phyloP scores from a whole-genome alignment of 2,329 filamentous ascomycete species.

The Penicillium olsonii region DNA sequence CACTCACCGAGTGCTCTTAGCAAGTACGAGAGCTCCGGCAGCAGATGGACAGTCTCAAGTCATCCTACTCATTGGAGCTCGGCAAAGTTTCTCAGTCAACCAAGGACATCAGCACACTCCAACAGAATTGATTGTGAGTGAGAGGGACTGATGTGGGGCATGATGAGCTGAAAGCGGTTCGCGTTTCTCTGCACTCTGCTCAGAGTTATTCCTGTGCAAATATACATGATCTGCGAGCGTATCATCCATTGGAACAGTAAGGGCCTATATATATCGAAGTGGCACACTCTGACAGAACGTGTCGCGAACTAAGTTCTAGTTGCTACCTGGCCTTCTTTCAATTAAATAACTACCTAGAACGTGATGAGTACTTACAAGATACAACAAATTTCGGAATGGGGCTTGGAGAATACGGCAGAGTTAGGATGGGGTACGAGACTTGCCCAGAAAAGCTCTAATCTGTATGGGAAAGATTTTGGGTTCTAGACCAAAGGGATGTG shows the following conservation, averaged over 20 bases:
- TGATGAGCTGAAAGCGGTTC: background rate
- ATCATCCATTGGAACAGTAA: background rate
- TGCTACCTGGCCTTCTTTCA: no score
- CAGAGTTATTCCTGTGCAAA: background rate
- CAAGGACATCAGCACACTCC: constrained; percentile 12
- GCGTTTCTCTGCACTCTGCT: background rate
- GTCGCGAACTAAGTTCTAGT: no score
- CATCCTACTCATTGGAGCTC: background rate
- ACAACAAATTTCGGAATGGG: no score
- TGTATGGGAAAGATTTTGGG: no score
- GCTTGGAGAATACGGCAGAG: no score
- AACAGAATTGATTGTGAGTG: background rate
- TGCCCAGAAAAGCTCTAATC: no score
- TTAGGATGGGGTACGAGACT: no score
- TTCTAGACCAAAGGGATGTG: no score
- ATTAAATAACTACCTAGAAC: no score
- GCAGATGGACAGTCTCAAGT: constrained; percentile 1
- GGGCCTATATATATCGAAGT: background rate
- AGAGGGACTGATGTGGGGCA: background rate
- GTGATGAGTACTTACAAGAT: no score
- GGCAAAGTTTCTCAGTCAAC: constrained; percentile 8
- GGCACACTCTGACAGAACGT: background rate
- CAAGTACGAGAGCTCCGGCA: background rate
- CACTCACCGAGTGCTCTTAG: background rate
- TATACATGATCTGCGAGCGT: background rate